Percentiles rank a stretch among this genome's conserved stretches.
Conservation (phyloP, 2,329 filamentous ascomycete genomes). For the Apiospora rasikravindrae region DNA sequence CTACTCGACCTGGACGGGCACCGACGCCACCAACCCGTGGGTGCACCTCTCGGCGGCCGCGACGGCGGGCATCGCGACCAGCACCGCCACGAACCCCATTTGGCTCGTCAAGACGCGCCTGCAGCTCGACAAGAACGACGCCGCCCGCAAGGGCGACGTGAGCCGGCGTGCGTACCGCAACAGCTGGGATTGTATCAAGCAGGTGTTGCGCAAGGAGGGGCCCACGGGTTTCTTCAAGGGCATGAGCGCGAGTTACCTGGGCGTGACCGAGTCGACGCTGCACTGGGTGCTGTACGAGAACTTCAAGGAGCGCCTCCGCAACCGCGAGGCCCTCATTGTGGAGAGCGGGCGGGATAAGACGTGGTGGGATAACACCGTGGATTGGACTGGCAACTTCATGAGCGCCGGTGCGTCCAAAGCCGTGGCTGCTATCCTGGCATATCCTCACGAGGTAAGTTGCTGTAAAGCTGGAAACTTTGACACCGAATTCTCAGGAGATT, state of each 20-base stretch:
- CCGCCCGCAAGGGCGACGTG: constrained; percentile 60
- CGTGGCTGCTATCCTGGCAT: constrained; percentile 81
- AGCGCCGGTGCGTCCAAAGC: constrained; percentile 87
- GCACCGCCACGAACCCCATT: constrained; percentile 92
- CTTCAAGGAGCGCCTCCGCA: constrained; percentile 77
- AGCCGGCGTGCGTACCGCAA: constrained; percentile 78
- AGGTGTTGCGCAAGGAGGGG: constrained; percentile 82
- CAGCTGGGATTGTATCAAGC: constrained; percentile 83
- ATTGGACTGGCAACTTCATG: constrained; percentile 79
- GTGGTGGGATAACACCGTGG: constrained; percentile 74
- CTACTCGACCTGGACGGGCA: constrained; percentile 75
- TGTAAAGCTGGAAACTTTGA: no score
- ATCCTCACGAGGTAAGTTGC: constrained; percentile 81
- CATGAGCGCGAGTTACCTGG: constrained; percentile 88
- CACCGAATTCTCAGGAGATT: not conserved
- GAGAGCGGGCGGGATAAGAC: constrained; percentile 67
- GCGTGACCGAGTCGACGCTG: constrained; percentile 86
- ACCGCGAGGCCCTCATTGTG: constrained; percentile 63
- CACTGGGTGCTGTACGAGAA: constrained; percentile 97
- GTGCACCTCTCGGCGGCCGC: constrained; percentile 81
- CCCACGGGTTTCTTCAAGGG: constrained; percentile 85
- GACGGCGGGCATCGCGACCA: constrained; percentile 81
- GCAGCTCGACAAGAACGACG: constrained; percentile 85
- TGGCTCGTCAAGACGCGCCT: constrained; percentile 95
- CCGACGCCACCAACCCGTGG: constrained; percentile 71